Conservation (phyloP, 768 basidiomycete species). For the Suillus lakei region DNA sequence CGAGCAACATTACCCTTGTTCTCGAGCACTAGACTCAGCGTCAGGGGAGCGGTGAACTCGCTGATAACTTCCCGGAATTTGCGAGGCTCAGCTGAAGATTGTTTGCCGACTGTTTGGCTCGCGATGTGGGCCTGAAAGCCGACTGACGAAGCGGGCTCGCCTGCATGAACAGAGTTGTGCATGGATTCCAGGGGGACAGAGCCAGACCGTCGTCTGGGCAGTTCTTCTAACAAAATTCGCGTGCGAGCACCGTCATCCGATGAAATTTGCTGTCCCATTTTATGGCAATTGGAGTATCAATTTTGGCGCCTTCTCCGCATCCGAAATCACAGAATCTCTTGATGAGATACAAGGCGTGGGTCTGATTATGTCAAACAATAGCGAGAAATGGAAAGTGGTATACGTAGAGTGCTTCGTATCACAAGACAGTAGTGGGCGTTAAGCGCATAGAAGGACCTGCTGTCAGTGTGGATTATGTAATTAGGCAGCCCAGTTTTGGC, state of each 20-base stretch:
- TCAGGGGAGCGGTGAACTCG: slow-evolving; percentile 13
- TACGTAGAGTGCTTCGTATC: neutral
- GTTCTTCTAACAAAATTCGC: neutral
- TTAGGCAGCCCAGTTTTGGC: neutral
- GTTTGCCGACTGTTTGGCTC: neutral
- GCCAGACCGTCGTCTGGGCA: neutral
- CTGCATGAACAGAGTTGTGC: neutral
- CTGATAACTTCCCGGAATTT: slow-evolving; percentile 6
- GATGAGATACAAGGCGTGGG: slow-evolving; percentile 2
- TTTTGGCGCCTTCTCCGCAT: neutral
- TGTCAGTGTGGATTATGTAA: neutral
- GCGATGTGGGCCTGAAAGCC: neutral
- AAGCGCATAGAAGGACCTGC: neutral
- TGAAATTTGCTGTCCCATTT: slow-evolving; percentile 8
- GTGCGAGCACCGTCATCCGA: slow-evolving; percentile 2
- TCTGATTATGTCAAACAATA: neutral
- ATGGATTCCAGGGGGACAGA: neutral
- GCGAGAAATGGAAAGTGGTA: neutral
- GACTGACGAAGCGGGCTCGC: neutral
- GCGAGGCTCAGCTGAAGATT: neutral
- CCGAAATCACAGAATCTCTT: neutral
- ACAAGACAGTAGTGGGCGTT: neutral
- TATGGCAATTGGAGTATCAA: neutral
- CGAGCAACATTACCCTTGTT: slow-evolving; percentile 68
- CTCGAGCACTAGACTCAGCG: slow-evolving; percentile 45